These are phyloP conservation scores for Xylaria telfairii DNA, from an alignment of 495 filamentous ascomycete genomes.

Conservation along the genomic window DNA sequence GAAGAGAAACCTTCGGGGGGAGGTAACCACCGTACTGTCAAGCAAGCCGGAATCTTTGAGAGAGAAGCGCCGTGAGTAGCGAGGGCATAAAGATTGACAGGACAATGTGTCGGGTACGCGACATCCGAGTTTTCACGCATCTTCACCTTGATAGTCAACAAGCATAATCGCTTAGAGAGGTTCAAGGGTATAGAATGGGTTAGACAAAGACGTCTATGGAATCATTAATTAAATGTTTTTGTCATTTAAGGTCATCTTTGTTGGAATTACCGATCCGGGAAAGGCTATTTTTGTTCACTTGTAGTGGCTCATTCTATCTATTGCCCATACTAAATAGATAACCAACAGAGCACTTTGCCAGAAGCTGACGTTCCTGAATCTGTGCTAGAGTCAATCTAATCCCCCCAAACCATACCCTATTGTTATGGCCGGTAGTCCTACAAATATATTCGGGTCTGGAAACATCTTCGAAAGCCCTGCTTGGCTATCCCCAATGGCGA, in stretches of 20 bases:
- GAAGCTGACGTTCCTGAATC: background rate
- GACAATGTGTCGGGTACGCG: no score
- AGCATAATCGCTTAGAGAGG: background rate
- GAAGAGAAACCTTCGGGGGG: background rate
- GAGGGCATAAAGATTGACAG: background rate
- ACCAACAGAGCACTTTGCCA: background rate
- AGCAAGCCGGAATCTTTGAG: background rate
- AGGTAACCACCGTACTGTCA: background rate
- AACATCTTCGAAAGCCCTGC: background rate
- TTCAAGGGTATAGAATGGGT: background rate
- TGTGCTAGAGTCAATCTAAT: background rate
- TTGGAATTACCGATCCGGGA: background rate
- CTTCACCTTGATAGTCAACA: background rate
- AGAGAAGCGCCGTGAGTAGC: background rate
- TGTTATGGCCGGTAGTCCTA: background rate
- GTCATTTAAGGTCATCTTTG: background rate
- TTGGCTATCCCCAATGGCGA: background rate
- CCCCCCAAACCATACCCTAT: background rate
- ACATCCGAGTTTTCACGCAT: background rate
- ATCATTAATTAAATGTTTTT: background rate
- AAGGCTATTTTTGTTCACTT: background rate
- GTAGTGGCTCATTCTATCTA: background rate
- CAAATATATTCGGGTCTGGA: background rate
- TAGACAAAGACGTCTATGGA: background rate
- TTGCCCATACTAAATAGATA: background rate